Evolutionary conservation across 192 early-diverging fungal species (phyloP), one percentile per base, ranked within the genome.

Genomic region (Backusella tarrabulga): DNA sequence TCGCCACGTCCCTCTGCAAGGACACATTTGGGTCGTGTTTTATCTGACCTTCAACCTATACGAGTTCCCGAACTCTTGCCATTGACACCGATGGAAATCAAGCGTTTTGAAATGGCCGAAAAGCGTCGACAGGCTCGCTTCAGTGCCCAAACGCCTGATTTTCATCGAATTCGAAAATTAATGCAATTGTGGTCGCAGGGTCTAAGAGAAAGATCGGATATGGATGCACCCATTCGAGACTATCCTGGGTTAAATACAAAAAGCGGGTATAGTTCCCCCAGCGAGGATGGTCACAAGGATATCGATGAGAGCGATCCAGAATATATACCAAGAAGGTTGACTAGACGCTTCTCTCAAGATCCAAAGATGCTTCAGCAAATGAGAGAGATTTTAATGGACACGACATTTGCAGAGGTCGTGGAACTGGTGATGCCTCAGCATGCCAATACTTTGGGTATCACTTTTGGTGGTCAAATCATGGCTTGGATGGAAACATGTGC

Each of bases 381-480:
- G 11, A 68, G 42, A 34, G 73, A 78, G 32, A 85, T 76, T 50
- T 34, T 11, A 41, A 85, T 87, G 77, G 79, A 82, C 26, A 70
- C 83, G 5, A 87, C 84, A 7, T 90, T 86, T 81, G 82, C 90
- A 8, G 91, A 93, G 74, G 83, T 88, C 5, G 89, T 89, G 0
- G 86, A 93, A 50, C 74, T 91, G 68, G 91, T 93, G 5, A 83
- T 93, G 80, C 92, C 92, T 11, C 91, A 93, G 40, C 93, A 94
- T 74, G 91, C 90, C 17, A 93, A 93, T 56, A 86, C 86, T 1
- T 76, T 90, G 14, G 71, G 80, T 50, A 92, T 92, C 54, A 92
- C 91, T 6, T 92, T 92, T 85, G 91, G 91, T 71, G 91, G 91
- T 23, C 88, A 91, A 68, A 92, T 92, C 52, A 92, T 92, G 84